A percentile compares a stretch with the other conserved stretches of the same genome.
Evolutionary conservation across 495 filamentous ascomycete species (phyloP).

Genomic region (Xylaria flabelliformis): DNA sequence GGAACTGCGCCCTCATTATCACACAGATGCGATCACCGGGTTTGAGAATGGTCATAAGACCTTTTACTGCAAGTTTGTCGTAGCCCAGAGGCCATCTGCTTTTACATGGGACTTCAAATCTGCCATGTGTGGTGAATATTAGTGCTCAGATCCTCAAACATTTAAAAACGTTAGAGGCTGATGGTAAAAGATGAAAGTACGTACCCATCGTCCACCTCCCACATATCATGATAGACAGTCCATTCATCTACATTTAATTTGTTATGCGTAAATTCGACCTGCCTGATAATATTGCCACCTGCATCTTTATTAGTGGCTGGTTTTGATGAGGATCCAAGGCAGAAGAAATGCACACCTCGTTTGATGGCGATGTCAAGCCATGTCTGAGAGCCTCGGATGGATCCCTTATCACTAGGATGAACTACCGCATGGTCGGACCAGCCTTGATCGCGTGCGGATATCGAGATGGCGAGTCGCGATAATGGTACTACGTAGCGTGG

Average conservation of each 20-base stretch:
- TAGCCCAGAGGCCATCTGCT: not conserved
- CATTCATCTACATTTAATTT: conserved; percentile 1
- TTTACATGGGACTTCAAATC: conserved; percentile 1
- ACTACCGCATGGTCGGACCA: not conserved
- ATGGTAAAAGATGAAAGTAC: not conserved
- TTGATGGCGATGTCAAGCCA: conserved; percentile 1
- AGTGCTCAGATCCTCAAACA: not conserved
- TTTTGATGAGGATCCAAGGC: not conserved
- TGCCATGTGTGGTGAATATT: not conserved
- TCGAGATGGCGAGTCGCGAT: not conserved
- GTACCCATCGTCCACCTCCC: not conserved
- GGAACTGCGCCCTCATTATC: not conserved
- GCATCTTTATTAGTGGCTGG: not conserved
- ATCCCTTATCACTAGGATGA: not conserved
- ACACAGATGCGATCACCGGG: conserved; percentile 10
- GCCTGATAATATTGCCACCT: not conserved
- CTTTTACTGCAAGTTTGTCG: not conserved
- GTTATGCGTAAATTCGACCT: conserved; percentile 1
- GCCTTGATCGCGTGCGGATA: conserved; percentile 5
- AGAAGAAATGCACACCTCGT: not conserved
- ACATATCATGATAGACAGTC: not conserved
- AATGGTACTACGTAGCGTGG: not conserved
- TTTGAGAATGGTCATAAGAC: not conserved
- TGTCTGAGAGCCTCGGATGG: conserved; percentile 1
- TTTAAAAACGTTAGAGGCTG: not conserved